Conservation (phyloP, 1,139 yeast genomes). For the Saccharomycopsis crataegensis region DNA sequence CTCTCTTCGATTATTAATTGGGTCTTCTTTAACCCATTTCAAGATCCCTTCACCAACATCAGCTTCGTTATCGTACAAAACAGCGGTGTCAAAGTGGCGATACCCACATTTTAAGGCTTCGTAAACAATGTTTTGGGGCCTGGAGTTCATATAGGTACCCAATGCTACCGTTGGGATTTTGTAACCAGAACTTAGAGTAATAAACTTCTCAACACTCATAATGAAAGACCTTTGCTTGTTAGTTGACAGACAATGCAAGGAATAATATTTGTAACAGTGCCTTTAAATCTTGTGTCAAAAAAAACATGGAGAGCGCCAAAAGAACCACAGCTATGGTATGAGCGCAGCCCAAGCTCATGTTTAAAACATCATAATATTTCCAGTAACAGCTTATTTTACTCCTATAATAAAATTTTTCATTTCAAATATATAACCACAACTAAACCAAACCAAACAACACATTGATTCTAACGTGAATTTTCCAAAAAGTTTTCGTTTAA, state of each 20-base stretch:
- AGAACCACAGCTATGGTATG: too few relatives aligned
- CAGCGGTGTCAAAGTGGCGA: constrained; percentile 42
- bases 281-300: background rate
- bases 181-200: constrained; percentile 34
- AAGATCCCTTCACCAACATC: constrained; percentile 36
- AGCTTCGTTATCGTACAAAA: constrained; percentile 36
- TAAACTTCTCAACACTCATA: constrained; percentile 8
- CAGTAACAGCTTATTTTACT: too few relatives aligned
- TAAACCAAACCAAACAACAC: too few relatives aligned
- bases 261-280: background rate
- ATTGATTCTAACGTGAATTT: too few relatives aligned
- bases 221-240: background rate
- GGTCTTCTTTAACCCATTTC: constrained; percentile 38
- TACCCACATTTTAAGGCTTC: constrained; percentile 44
- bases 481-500: too few relatives aligned
- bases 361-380: too few relatives aligned
- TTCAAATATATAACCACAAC: too few relatives aligned
- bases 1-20: constrained; percentile 28
- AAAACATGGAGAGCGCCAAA: too few relatives aligned
- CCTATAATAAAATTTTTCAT: too few relatives aligned
- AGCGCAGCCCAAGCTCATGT: too few relatives aligned
- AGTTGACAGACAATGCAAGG: background rate
- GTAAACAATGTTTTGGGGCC: constrained; percentile 31
- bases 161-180: constrained; percentile 51
- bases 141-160: constrained; percentile 44